A percentile compares a stretch with the other conserved stretches of the same genome.
Conservation (phyloP, 208 protist species). For the Porcisia deanei region DNA sequence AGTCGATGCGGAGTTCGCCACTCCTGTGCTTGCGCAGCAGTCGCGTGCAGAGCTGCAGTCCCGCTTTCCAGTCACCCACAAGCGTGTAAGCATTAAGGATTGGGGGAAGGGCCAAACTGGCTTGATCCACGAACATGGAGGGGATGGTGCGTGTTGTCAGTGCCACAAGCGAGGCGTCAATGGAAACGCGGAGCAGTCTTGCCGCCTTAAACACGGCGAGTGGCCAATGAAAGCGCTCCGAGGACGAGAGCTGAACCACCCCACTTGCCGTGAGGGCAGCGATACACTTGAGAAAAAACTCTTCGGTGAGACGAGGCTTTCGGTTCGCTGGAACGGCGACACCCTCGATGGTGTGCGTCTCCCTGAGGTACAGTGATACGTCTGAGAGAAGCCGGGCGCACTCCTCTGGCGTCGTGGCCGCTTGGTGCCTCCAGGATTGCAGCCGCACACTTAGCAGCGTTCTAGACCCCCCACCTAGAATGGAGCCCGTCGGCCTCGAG, state of each 20-base stretch:
- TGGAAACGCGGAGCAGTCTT: slow-evolving; percentile 16
- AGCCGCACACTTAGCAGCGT: not conserved
- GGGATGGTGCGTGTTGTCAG: slow-evolving; percentile 13
- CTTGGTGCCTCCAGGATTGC: slow-evolving; percentile 9
- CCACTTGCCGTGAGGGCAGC: slow-evolving; percentile 26
- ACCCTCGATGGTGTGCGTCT: slow-evolving; percentile 26
- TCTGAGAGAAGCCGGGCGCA: slow-evolving; percentile 20
- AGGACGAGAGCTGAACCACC: slow-evolving; percentile 19
- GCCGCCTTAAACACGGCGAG: slow-evolving; percentile 32
- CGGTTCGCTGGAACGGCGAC: not conserved
- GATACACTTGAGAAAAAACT: slow-evolving; percentile 17
- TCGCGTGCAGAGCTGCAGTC: slow-evolving; percentile 26
- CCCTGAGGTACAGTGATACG: slow-evolving; percentile 17
- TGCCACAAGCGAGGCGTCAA: slow-evolving; percentile 23
- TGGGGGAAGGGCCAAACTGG: slow-evolving; percentile 10
- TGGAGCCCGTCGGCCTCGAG: not conserved
- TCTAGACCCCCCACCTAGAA: too few relatives aligned
- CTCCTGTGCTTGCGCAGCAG: slow-evolving; percentile 21
- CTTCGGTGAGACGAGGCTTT: slow-evolving; percentile 19
- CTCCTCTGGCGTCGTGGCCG: slow-evolving; percentile 2
- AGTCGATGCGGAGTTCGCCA: not conserved
- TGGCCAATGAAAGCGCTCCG: slow-evolving; percentile 31
- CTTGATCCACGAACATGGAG: slow-evolving; percentile 15
- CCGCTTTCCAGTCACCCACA: slow-evolving; percentile 32
- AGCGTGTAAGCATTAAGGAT: slow-evolving; percentile 27